Percentiles rank a stretch among this genome's conserved stretches.
Conservation (phyloP, 2,329 filamentous ascomycete genomes). For the Rosellinia necatrix region DNA sequence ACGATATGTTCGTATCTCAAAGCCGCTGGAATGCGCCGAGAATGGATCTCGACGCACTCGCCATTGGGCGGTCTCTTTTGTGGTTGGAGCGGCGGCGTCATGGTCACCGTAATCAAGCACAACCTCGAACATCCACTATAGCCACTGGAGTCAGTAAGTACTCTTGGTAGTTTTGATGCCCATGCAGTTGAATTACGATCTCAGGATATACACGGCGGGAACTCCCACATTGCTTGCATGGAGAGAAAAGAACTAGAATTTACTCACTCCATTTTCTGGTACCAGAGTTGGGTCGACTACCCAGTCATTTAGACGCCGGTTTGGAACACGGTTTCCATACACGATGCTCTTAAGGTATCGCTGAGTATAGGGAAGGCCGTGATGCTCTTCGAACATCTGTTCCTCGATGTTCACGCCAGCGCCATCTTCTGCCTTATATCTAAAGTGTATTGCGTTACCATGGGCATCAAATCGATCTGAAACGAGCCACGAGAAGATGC, state of each 20-base stretch:
- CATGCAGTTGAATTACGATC: too few species aligned
- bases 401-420: background rate
- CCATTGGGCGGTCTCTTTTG: background rate
- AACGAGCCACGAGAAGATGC: background rate
- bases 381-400: background rate
- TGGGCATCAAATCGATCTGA: background rate
- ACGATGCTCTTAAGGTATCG: background rate
- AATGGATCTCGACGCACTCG: background rate
- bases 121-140: background rate
- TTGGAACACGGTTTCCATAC: background rate
- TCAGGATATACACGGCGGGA: too few species aligned
- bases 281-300: background rate
- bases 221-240: too few species aligned
- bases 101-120: background rate
- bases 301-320: background rate
- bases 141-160: too few species aligned
- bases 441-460: background rate
- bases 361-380: background rate
- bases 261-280: background rate
- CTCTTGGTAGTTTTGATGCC: too few species aligned
- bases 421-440: background rate
- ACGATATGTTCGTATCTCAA: background rate
- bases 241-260: too few species aligned
- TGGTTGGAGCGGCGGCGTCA: background rate
- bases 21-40: background rate